Percentiles rank a stretch among this genome's conserved stretches.
Evolutionary conservation across 306 rosid species (phyloP).

Genomic region (Cicer pinnatifidum): DNA sequence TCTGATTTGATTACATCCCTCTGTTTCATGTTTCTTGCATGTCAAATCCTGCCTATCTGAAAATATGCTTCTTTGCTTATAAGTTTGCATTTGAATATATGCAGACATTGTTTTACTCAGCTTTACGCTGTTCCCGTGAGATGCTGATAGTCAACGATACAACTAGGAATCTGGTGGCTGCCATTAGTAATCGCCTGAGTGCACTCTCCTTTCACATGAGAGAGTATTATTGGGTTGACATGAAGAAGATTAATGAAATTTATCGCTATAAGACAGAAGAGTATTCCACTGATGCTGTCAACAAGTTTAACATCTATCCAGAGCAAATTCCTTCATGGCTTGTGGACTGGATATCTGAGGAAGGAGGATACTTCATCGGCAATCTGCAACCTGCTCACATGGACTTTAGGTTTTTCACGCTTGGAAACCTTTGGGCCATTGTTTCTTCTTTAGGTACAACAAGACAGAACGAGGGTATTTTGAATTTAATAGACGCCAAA

Average conservation of each 20-base stretch:
- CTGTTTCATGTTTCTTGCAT: conserved; percentile 13
- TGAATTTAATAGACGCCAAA: conserved; percentile 79
- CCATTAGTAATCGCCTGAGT: conserved; percentile 78
- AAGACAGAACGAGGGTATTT: conserved; percentile 67
- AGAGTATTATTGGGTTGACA: conserved; percentile 90
- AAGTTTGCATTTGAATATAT: conserved; percentile 33
- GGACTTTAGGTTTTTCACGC: conserved; percentile 93
- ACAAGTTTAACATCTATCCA: conserved; percentile 95
- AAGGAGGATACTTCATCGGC: conserved; percentile 92
- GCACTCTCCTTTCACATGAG: conserved; percentile 91
- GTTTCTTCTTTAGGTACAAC: conserved; percentile 80
- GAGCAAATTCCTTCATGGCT: conserved; percentile 98
- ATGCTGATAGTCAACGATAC: conserved; percentile 79
- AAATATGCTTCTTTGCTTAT: conserved; percentile 28
- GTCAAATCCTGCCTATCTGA: conserved; percentile 14
- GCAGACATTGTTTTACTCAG: conserved; percentile 88
- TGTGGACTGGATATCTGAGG: conserved; percentile 87
- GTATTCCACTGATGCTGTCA: conserved; percentile 83
- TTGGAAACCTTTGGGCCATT: conserved; percentile 92
- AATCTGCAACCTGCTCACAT: conserved; percentile 95
- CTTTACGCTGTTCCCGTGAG: conserved; percentile 81
- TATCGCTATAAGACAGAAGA: conserved; percentile 95
- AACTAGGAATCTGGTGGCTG: conserved; percentile 75
- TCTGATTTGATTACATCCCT: background rate
- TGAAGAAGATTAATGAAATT: conserved; percentile 86